Conservation (phyloP, 371 early-diverging fungal species). For the Spiromyces aspiralis region DNA sequence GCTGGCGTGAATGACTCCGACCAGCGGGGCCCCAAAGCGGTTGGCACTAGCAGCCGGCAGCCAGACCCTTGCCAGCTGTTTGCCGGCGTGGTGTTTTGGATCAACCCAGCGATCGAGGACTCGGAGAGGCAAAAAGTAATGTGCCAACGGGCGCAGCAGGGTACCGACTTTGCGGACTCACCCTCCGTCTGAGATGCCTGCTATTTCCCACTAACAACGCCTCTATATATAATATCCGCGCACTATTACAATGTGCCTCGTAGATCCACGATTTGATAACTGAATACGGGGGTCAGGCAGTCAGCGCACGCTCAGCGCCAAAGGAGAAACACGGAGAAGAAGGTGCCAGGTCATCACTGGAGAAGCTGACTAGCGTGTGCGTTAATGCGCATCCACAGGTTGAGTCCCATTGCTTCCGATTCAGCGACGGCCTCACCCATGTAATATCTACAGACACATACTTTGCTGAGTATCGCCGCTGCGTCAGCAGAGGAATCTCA, state of each 20-base stretch:
- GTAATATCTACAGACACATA: conserved; percentile 20
- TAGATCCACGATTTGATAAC: background rate
- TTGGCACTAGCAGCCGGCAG: no score
- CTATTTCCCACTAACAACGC: conserved; percentile 3
- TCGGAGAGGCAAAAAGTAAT: conserved; percentile 9
- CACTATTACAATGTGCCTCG: background rate
- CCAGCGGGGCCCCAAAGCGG: no score
- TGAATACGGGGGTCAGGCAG: background rate
- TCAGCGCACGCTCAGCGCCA: background rate
- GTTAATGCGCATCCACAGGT: conserved; percentile 13
- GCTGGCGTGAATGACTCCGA: no score
- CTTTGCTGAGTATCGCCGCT: conserved; percentile 22
- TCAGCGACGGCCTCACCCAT: conserved; percentile 21
- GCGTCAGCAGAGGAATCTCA: conserved; percentile 9
- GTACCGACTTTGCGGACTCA: conserved; percentile 3
- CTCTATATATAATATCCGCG: background rate
- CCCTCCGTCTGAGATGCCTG: conserved; percentile 11
- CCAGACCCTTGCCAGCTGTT: conserved; percentile 9
- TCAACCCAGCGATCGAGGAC: conserved; percentile 13
- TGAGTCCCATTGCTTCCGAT: conserved; percentile 12
- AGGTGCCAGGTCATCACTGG: no score
- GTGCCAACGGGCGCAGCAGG: conserved; percentile 1
- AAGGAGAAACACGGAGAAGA: no score
- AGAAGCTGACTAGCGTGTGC: conserved; percentile 16
- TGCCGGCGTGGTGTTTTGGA: conserved; percentile 21